Conservation (phyloP, 2,329 filamentous ascomycete genomes). For the Fusarium chlamydosporum region DNA sequence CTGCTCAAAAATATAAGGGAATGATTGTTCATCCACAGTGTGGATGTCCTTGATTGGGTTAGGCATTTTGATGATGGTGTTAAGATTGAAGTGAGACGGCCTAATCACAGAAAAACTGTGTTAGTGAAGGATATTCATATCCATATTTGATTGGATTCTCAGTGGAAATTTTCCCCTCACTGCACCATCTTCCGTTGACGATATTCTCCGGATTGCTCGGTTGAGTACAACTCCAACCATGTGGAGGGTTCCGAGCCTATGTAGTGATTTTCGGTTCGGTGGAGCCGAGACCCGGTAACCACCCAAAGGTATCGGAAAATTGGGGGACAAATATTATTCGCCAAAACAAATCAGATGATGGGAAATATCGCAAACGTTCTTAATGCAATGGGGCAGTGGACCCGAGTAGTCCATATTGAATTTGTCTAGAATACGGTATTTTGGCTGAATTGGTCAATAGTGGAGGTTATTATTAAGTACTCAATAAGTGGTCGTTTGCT, state of each 20-base stretch:
- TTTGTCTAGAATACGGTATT: no score
- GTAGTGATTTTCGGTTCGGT: constrained; percentile 11
- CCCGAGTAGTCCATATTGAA: no score
- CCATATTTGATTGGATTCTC: constrained; percentile 6
- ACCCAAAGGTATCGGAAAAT: background rate
- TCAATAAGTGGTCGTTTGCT: no score
- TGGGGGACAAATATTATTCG: constrained; percentile 9
- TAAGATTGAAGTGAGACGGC: background rate
- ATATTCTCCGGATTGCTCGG: constrained; percentile 9
- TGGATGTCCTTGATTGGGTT: constrained; percentile 52
- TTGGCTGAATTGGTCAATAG: no score
- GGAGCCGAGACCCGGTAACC: constrained; percentile 38
- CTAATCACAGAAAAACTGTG: background rate
- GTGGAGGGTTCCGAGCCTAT: constrained; percentile 37
- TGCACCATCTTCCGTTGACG: background rate
- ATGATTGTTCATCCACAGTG: constrained; percentile 46
- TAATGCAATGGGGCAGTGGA: no score
- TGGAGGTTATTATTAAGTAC: constrained; percentile 6
- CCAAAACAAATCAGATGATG: background rate
- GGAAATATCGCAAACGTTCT: background rate
- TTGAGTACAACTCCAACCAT: constrained; percentile 1
- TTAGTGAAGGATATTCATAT: background rate
- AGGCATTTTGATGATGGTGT: constrained; percentile 45
- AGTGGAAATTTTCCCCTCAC: constrained; percentile 3
- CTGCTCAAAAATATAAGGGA: constrained; percentile 39